Conservation (phyloP, 1,284 basidiomycete species). For the Ustilago tritici region DNA sequence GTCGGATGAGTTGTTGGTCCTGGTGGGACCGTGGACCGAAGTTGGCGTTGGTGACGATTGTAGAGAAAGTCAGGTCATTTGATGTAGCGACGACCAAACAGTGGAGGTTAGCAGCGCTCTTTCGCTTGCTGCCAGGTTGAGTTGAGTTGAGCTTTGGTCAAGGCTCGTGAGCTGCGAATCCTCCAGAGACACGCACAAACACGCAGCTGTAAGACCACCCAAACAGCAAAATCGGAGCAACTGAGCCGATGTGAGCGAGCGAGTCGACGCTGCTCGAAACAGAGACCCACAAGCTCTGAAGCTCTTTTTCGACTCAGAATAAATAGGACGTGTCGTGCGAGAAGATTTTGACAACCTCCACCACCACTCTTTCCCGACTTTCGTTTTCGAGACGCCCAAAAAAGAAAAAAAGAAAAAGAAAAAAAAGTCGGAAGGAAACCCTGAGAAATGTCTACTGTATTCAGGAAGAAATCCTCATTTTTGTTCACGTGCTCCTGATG, state of each 20-base stretch:
- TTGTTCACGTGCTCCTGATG: neutral
- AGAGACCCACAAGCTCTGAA: neutral
- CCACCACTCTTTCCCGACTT: neutral
- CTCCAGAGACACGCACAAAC: neutral
- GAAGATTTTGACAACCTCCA: neutral
- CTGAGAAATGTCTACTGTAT: neutral
- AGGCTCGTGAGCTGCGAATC: constrained; percentile 3
- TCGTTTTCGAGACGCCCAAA: neutral
- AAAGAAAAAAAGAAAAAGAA: constrained; percentile 7
- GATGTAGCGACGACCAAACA: neutral
- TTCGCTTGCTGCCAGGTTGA: neutral
- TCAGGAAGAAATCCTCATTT: constrained; percentile 2
- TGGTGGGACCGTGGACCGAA: neutral
- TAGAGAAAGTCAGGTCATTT: neutral
- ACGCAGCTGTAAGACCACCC: neutral
- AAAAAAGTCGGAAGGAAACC: constrained; percentile 4
- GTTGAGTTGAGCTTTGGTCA: neutral
- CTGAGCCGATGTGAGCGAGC: constrained; percentile 2
- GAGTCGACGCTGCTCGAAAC: neutral
- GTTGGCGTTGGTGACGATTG: neutral
- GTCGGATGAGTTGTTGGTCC: neutral
- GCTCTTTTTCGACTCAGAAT: neutral
- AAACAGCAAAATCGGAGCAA: constrained; percentile 1
- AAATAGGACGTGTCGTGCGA: constrained; percentile 8
- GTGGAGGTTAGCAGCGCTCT: constrained; percentile 4